Conservation (phyloP, 805 yeast genomes). For the Candida glaebosa region DNA sequence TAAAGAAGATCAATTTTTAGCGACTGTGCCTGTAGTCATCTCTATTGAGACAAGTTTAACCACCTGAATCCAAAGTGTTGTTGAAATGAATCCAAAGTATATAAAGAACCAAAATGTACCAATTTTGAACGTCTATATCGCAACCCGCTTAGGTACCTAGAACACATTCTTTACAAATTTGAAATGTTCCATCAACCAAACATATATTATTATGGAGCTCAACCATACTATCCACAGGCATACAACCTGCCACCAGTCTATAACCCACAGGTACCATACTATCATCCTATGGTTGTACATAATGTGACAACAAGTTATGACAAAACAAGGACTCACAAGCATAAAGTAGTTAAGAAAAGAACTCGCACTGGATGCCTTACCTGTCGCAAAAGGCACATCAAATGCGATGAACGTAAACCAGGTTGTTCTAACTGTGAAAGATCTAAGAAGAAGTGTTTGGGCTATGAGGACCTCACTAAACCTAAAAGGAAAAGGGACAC, state of each 20-base stretch:
- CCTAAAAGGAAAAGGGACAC: constrained; percentile 6
- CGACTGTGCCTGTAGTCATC: not conserved
- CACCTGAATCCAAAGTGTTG: too few species aligned
- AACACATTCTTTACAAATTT: too few species aligned
- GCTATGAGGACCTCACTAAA: constrained; percentile 41
- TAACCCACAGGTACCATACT: not conserved
- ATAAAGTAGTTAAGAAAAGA: constrained; percentile 50
- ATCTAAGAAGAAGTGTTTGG: constrained; percentile 57
- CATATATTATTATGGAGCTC: not conserved
- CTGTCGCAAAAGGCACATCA: constrained; percentile 64
- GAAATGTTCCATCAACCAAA: not conserved
- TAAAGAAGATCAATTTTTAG: not conserved
- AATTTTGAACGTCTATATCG: too few species aligned
- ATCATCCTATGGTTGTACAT: not conserved
- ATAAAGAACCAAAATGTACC: not conserved
- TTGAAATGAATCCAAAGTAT: not conserved
- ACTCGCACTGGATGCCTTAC: constrained; percentile 73
- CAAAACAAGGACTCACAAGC: constrained; percentile 7
- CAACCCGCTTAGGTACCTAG: too few species aligned
- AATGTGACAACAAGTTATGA: constrained; percentile 2
- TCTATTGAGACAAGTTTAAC: not conserved
- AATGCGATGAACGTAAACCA: constrained; percentile 72
- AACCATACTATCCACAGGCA: not conserved
- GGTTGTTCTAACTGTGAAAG: constrained; percentile 63
- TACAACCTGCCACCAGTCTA: constrained; percentile 1